Conservation (phyloP, 1,284 basidiomycete species). For the Agroathelia rolfsii region DNA sequence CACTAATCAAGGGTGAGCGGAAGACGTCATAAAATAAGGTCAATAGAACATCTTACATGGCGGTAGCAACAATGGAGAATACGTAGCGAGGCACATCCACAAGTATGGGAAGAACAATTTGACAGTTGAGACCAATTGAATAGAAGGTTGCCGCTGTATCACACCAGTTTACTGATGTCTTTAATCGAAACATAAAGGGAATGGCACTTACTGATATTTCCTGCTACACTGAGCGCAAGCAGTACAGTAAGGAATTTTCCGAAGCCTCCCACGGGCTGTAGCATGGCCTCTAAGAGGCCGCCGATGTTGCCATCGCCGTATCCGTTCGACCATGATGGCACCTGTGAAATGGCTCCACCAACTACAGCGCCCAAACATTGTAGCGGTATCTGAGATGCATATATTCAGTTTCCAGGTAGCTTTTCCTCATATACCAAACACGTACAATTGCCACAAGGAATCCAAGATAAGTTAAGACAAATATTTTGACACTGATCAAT, state of each 20-base stretch:
- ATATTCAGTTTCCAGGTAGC: too few relatives aligned
- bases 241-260: constrained; percentile 55
- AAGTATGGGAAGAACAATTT: constrained; percentile 66
- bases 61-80: constrained; percentile 75
- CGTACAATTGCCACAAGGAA: constrained; percentile 61
- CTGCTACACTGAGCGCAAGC: constrained; percentile 27
- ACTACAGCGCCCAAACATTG: constrained; percentile 74
- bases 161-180: neutral
- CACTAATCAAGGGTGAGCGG: too few relatives aligned
- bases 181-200: constrained; percentile 2
- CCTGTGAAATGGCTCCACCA: constrained; percentile 44
- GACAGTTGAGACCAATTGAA: constrained; percentile 74
- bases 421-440: constrained; percentile 4
- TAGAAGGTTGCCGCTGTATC: constrained; percentile 64
- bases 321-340: constrained; percentile 59
- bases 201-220: constrained; percentile 33
- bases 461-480: constrained; percentile 66
- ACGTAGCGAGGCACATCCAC: constrained; percentile 73
- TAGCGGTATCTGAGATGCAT: constrained; percentile 33
- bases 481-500: constrained; percentile 53
- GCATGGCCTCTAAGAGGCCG: constrained; percentile 69
- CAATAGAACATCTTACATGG: constrained; percentile 52
- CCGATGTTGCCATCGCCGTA: constrained; percentile 60
- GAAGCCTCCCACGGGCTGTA: constrained; percentile 61
- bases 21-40: too few relatives aligned